Evolutionary conservation across 2,329 filamentous ascomycete species (phyloP), one percentile per base, ranked within the genome.

Genomic region (Tolypocladium endophyticum): DNA sequence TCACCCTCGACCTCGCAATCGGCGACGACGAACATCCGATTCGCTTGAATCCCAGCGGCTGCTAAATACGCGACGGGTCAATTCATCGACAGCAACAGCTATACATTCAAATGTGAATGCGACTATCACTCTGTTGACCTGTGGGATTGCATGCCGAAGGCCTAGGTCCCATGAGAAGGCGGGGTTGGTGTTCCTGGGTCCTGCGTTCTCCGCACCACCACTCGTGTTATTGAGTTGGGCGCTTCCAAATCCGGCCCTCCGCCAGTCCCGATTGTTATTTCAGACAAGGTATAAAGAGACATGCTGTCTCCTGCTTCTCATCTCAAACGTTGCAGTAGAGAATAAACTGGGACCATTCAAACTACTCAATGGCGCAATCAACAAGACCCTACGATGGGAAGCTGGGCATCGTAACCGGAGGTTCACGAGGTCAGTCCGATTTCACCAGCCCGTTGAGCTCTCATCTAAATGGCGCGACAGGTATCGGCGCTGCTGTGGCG

Each of bases 401-500:
- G 60, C 69, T 72, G 36, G 71, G 70, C 20, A 70, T 72, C 57
- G 65, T 72, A 20, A 72, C 71, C 5, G 71, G 71, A 35, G 71
- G 70, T 33, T 72, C 71, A 58, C 64, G 71, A 69, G 71, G 71
- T 72, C 45, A 38, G 65, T 63, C 28, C 20, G 30, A 12, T 35
- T 20, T 23, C 20, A 11, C 4, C 50, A 35, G 9, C 50, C 50
- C 30, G 1, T 16, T 14, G 16, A 23, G 50, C 2, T 20, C 11
- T 8, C 11, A 12, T 23, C 50, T 54, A 23, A 54, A 33, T n/a
- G 28, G 30, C 28, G 25, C 30, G 11, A 50, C 33, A 66, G 64
- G 64, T 45, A 87, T 87, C 60, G 85, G 85, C 35, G 82, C 81
- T 25, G 81, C 81, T 33, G 81, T 84, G 55, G 81, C 78, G 58